Evolutionary conservation across 768 basidiomycete genomes (phyloP), one percentile per base, ranked within the genome.

Genomic region (Kwoniella bestiolae): DNA sequence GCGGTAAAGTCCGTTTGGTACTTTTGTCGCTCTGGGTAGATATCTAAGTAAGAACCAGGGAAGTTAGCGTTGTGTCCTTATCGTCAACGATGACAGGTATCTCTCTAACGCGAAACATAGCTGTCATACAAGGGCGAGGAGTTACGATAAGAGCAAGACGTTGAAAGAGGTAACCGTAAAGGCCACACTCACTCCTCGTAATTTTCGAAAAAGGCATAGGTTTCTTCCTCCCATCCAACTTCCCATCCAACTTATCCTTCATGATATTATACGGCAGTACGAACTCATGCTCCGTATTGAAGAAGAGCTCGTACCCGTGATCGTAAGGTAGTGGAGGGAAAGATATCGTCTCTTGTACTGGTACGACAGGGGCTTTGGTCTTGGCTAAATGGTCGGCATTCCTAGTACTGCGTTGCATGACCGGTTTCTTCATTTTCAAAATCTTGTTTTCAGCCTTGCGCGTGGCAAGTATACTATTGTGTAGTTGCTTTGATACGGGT

Each of bases 321-420:
- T 76, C 72, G 46, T 72, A 73, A 14, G 78, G 78, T 41, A 76
- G 49, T 5, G 78, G 78, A 3, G 75, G 75, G 66, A 76, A 73
- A 16, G 38, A 16, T n/a, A n/a, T n/a, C n/a, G n/a, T n/a, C n/a
- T n/a, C n/a, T n/a, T n/a, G n/a, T n/a, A n/a, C n/a, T n/a, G n/a
- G n/a, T n/a, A n/a, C n/a, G 14, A 41, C 38, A 16, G 38, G 5
- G 38, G 5, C 38, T 5, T 41, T n/a, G n/a, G n/a, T n/a, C n/a
- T n/a, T n/a, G n/a, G n/a, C n/a, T n/a, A n/a, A n/a, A n/a, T n/a
- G n/a, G n/a, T n/a, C n/a, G n/a, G n/a, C n/a, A 34, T 34, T 32
- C 29, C 34, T 31, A 3, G 38, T 34, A 31, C 28, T 47, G 5
- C 31, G 47, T 28, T 23, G 14, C 21, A 32, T n/a, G 18, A 31